Conservation (phyloP, 495 filamentous ascomycete species). For the Aspergillus conjunctus region DNA sequence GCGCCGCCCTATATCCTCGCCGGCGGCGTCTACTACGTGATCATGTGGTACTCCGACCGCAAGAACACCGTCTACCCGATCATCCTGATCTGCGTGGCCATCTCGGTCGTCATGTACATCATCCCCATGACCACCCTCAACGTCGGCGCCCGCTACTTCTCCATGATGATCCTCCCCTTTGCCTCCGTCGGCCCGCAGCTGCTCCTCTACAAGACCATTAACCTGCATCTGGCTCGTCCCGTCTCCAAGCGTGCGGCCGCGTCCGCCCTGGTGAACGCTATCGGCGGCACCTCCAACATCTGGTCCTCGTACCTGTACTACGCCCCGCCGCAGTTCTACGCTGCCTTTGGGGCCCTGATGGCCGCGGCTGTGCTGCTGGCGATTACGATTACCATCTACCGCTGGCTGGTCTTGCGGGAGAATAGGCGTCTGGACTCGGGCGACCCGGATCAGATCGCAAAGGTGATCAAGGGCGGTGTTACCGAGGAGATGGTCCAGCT, state of each 20-base stretch:
- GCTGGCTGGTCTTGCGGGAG: slow-evolving; percentile 40
- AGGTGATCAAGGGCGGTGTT: slow-evolving; percentile 41
- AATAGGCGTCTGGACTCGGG: slow-evolving; percentile 39
- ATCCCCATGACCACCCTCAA: slow-evolving; percentile 29
- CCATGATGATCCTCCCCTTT: slow-evolving; percentile 35
- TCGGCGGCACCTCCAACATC: slow-evolving; percentile 43
- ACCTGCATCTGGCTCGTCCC: slow-evolving; percentile 32
- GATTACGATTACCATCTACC: slow-evolving; percentile 35
- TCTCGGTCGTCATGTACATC: slow-evolving; percentile 32
- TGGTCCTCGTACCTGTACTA: slow-evolving; percentile 45
- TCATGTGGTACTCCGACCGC: slow-evolving; percentile 34
- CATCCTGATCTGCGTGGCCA: slow-evolving; percentile 28
- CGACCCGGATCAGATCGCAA: slow-evolving; percentile 32
- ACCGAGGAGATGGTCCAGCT: slow-evolving; percentile 45
- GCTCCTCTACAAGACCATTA: slow-evolving; percentile 35
- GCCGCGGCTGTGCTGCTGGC: slow-evolving; percentile 37
- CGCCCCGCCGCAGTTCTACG: slow-evolving; percentile 36
- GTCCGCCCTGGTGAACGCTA: slow-evolving; percentile 35
- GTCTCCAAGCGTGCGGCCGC: slow-evolving; percentile 36
- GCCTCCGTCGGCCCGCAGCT: slow-evolving; percentile 36
- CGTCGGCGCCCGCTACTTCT: slow-evolving; percentile 32
- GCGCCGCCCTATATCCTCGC: slow-evolving; percentile 30
- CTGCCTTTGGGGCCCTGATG: slow-evolving; percentile 42
- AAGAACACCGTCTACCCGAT: slow-evolving; percentile 30
- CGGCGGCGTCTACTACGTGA: slow-evolving; percentile 26